Evolutionary conservation across 331 rosid species (phyloP), one percentile per base, ranked within the genome.

Genomic region (Saraca asoca): DNA sequence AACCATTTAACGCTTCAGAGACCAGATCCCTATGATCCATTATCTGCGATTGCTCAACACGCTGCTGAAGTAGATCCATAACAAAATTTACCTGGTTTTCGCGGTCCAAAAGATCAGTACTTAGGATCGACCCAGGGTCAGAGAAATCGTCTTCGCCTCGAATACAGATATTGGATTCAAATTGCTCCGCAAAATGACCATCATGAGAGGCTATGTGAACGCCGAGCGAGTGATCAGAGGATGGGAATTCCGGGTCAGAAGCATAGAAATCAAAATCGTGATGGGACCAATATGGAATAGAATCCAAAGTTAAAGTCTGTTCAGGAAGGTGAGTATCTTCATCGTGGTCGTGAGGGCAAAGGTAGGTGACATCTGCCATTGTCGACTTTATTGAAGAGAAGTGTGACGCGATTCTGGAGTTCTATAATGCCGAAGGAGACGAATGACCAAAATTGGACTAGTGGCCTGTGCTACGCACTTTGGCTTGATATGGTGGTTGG

Each of bases 11-110:
- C 8, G 71, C 59, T 17, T 80, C 83, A 5, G 75, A 37, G 7
- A 68, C 66, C 34, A 76, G 76, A 86, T 77, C 58, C n/a, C 65
- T 5, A 18, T 60, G 67, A 4, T 68, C 64, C 70, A 43, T 73
- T 33, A 83, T 72, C 66, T 83, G 87, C 19, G 95, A 84, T 66
- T 91, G 95, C 64, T 91, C 97, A 5, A 91, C 91, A n/a, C 97
- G 91, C 42, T 91, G 97, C 5, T 85, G 94, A 62, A 88, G 80
- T 15, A 91, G 82, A 84, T 91, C 91, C 89, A 91, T 86, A 15
- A 88, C 95, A 68, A 82, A 91, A 69, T 73, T 84, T 20, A 79
- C 91, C 78, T 82, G 91, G 46, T 80, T 80, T 24, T 82, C 86
- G 35, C 89, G 85, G 78, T 75, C 80, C 44, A 70, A 8, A 17